phyloP scores from a whole-genome alignment of 495 filamentous ascomycete species.

The Penicillium salamii region DNA sequence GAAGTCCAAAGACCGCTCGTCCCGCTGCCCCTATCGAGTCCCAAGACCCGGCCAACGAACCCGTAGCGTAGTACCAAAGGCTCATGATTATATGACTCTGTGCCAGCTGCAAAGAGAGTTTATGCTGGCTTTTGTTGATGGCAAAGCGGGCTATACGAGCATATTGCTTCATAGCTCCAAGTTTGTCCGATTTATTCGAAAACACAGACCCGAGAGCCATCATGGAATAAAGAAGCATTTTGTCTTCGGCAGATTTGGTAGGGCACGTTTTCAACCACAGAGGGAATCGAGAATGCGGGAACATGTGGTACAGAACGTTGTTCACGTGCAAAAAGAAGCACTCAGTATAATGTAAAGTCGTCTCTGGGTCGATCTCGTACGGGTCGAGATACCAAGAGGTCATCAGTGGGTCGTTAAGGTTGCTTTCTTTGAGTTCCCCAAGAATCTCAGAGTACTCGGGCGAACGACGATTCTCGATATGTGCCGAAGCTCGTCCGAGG shows the following conservation, averaged over 20 bases:
- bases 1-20: conserved; percentile 53
- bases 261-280: conserved; percentile 51
- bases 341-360: conserved; percentile 50
- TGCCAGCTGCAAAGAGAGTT: conserved; percentile 56
- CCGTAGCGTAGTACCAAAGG: conserved; percentile 61
- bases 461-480: conserved; percentile 10
- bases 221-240: conserved; percentile 67
- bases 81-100: conserved; percentile 62
- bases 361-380: conserved; percentile 50
- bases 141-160: conserved; percentile 58
- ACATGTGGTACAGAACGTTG: conserved; percentile 52
- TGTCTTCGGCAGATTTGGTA: conserved; percentile 59
- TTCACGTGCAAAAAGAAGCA: conserved; percentile 55
- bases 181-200: conserved; percentile 49
- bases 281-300: conserved; percentile 52
- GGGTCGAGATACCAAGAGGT: conserved; percentile 64
- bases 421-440: conserved; percentile 30
- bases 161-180: conserved; percentile 46
- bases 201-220: conserved; percentile 59
- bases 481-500: conserved; percentile 8
- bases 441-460: conserved; percentile 36
- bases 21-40: conserved; percentile 59
- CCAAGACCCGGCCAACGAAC: conserved; percentile 51
- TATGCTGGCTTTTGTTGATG: conserved; percentile 46
- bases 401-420: conserved; percentile 44